Evolutionary conservation across 352 stramenopile species (phyloP).

Genomic region (Pythium vanterpoolii): DNA sequence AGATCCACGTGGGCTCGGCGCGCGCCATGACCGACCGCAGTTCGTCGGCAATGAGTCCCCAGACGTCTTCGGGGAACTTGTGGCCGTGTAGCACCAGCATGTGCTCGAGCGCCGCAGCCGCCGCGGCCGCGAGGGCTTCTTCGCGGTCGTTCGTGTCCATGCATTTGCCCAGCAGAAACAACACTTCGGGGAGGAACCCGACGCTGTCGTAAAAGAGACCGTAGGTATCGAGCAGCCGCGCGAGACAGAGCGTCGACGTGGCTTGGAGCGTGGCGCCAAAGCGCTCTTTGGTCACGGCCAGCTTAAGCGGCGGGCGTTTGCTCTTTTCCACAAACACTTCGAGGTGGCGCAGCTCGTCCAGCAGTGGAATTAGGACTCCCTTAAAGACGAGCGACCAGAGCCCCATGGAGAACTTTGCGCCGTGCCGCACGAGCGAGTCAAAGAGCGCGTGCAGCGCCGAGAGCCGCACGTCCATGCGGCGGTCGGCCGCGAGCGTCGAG

Average conservation of each 20-base stretch:
- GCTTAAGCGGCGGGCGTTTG: slow-evolving; percentile 34
- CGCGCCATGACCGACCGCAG: slow-evolving; percentile 73
- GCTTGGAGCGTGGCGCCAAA: slow-evolving; percentile 18
- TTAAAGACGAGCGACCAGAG: slow-evolving; percentile 86
- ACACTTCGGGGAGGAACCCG: slow-evolving; percentile 69
- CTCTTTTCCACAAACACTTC: slow-evolving; percentile 59
- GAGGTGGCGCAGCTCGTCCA: slow-evolving; percentile 72
- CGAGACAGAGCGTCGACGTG: slow-evolving; percentile 63
- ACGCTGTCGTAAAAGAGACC: slow-evolving; percentile 79
- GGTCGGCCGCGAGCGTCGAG: slow-evolving; percentile 90
- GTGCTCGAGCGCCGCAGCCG: slow-evolving; percentile 52
- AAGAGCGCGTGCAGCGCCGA: slow-evolving; percentile 74
- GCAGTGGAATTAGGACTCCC: slow-evolving; percentile 79
- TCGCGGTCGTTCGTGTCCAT: slow-evolving; percentile 74
- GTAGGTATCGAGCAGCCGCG: slow-evolving; percentile 66
- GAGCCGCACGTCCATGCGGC: slow-evolving; percentile 84
- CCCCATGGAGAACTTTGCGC: slow-evolving; percentile 64
- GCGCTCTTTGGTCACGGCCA: slow-evolving; percentile 31
- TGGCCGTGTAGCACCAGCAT: slow-evolving; percentile 72
- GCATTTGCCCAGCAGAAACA: slow-evolving; percentile 73
- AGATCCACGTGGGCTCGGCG: slow-evolving; percentile 72
- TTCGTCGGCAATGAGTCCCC: slow-evolving; percentile 77
- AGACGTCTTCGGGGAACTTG: slow-evolving; percentile 80
- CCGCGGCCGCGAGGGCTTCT: slow-evolving; percentile 60
- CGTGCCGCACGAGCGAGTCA: slow-evolving; percentile 60